Conservation (phyloP, 768 basidiomycete genomes). For the Cystofilobasidium bisporidii region DNA sequence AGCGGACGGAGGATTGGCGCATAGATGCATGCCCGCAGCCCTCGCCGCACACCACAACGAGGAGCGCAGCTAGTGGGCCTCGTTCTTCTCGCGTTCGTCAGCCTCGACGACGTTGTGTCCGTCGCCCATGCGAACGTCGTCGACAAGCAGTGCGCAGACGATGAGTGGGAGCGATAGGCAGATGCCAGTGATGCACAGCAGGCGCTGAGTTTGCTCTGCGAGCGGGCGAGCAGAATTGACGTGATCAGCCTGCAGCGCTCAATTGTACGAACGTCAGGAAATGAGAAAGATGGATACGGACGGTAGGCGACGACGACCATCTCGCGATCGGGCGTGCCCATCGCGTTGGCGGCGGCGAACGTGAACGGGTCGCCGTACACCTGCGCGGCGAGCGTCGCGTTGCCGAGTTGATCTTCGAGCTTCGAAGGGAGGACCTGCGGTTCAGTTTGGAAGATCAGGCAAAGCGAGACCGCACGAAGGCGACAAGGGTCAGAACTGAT, state of each 20-base stretch:
- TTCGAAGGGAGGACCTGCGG: conserved; percentile 21
- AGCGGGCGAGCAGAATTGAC: neutral
- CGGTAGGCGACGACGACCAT: conserved; percentile 28
- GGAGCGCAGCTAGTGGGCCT: neutral
- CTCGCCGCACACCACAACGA: too few relatives aligned
- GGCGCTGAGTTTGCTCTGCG: conserved; percentile 24
- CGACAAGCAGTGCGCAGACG: conserved; percentile 5
- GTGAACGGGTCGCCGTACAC: conserved; percentile 35
- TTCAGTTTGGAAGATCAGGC: neutral
- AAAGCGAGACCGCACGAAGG: neutral
- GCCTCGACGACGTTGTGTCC: conserved; percentile 23
- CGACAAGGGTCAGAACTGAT: neutral
- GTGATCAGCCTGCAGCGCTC: too few relatives aligned
- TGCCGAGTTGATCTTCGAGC: conserved; percentile 28
- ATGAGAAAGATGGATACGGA: neutral
- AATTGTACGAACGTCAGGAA: too few relatives aligned
- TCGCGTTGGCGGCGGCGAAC: conserved; percentile 24
- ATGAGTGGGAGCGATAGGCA: conserved; percentile 19
- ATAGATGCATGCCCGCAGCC: too few relatives aligned
- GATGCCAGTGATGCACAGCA: conserved; percentile 31
- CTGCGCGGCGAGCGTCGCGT: conserved; percentile 32
- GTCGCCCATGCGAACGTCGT: conserved; percentile 22
- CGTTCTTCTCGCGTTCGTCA: conserved; percentile 11
- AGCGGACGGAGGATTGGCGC: too few relatives aligned
- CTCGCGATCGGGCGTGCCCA: conserved; percentile 24